Evolutionary conservation across 352 stramenopile genomes (phyloP).

Genomic region (Globisporangium orthogonon): DNA sequence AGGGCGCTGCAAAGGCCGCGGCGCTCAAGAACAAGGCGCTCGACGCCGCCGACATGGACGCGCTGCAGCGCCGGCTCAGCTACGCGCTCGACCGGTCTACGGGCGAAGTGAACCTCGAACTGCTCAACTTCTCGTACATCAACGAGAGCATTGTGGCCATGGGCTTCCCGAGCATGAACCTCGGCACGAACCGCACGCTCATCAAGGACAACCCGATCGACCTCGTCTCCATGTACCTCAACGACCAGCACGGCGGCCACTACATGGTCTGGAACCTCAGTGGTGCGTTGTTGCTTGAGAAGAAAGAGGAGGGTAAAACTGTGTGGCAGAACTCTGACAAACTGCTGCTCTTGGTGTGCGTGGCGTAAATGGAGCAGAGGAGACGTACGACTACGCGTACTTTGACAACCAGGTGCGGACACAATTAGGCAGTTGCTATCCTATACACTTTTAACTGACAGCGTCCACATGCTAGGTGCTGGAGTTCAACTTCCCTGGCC

Average conservation of each 20-base stretch:
- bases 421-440: no score
- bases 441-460: no score
- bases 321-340: neutral
- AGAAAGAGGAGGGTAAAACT: no score
- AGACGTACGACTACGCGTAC: constrained; percentile 93
- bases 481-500: constrained; percentile 96
- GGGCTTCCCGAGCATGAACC: constrained; percentile 88
- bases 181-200: constrained; percentile 62
- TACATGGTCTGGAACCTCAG: constrained; percentile 99
- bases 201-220: constrained; percentile 88
- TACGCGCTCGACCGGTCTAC: constrained; percentile 74
- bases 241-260: constrained; percentile 89
- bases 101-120: constrained; percentile 74
- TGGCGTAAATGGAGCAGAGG: constrained; percentile 48
- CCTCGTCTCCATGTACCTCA: constrained; percentile 91
- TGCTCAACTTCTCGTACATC: constrained; percentile 91
- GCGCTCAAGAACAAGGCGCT: constrained; percentile 69
- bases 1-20: constrained; percentile 67
- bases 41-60: constrained; percentile 83
- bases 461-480: constrained; percentile 52
- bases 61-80: constrained; percentile 71
- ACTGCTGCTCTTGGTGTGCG: neutral
- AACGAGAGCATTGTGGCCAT: constrained; percentile 86
- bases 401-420: constrained; percentile 90
- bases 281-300: constrained; percentile 18